These are phyloP conservation scores for Colletotrichum ledebouriae DNA, from an alignment of 2,329 filamentous ascomycete genomes.

Conservation along the genomic window DNA sequence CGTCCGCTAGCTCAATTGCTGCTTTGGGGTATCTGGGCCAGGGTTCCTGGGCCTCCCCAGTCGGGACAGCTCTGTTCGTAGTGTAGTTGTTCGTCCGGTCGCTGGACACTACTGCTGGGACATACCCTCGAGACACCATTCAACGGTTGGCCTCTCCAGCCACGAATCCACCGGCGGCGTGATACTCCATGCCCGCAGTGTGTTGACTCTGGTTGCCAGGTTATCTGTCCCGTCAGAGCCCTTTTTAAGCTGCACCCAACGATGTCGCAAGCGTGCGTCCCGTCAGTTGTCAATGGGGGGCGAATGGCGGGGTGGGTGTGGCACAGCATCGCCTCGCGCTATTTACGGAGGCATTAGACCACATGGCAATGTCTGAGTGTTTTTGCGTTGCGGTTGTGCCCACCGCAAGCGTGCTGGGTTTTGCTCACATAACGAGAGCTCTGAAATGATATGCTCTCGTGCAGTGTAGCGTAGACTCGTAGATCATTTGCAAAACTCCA, in stretches of 20 bases:
- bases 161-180: not conserved
- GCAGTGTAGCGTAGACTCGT: slow-evolving; percentile 3
- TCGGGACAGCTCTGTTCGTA: slow-evolving; percentile 13
- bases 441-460: slow-evolving; percentile 32
- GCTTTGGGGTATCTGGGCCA: slow-evolving; percentile 27
- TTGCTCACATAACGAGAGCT: slow-evolving; percentile 13
- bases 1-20: slow-evolving; percentile 33
- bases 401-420: not conserved
- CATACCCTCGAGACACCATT: not conserved
- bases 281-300: slow-evolving; percentile 22
- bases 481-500: slow-evolving; percentile 14
- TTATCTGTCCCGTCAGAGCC: slow-evolving; percentile 3
- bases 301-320: slow-evolving; percentile 31
- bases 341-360: slow-evolving; percentile 27
- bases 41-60: slow-evolving; percentile 31
- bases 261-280: slow-evolving; percentile 22
- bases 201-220: slow-evolving; percentile 27
- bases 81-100: slow-evolving; percentile 18
- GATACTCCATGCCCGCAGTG: not conserved
- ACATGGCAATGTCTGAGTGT: slow-evolving; percentile 40
- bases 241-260: slow-evolving; percentile 7
- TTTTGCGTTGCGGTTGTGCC: slow-evolving; percentile 10
- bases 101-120: slow-evolving; percentile 10
- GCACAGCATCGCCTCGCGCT: slow-evolving; percentile 36
- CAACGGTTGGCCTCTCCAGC: slow-evolving; percentile 15